These are phyloP conservation scores for Daldinia concentrica DNA, from an alignment of 495 filamentous ascomycete genomes.

Conservation along the genomic window DNA sequence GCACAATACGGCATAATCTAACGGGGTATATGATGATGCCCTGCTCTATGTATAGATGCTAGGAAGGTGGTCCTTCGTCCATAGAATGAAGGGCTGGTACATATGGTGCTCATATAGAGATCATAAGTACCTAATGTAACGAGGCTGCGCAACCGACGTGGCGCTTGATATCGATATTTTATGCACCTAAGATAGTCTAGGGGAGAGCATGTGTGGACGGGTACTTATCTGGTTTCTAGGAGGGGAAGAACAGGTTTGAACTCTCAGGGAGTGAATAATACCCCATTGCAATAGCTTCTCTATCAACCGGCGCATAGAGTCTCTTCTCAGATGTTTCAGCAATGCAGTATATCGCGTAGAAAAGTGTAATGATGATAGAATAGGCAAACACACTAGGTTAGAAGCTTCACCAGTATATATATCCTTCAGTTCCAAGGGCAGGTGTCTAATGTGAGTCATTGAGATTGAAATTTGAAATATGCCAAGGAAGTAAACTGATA, in stretches of 20 bases:
- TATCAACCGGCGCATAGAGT: conserved; percentile 24
- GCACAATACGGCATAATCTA: neutral
- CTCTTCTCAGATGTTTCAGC: neutral
- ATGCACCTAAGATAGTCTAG: conserved; percentile 1
- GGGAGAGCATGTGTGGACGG: neutral
- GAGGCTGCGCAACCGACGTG: neutral
- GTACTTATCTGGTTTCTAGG: conserved; percentile 16
- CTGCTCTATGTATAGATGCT: neutral
- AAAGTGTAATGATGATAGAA: neutral
- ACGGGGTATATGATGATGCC: neutral
- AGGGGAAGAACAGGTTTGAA: conserved; percentile 31
- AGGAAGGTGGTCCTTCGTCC: neutral
- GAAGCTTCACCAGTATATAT: neutral
- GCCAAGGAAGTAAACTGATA: too few relatives aligned
- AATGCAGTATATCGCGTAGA: neutral
- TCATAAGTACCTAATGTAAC: conserved; percentile 5
- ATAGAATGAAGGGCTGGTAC: neutral
- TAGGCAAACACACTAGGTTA: neutral
- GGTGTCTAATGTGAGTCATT: neutral
- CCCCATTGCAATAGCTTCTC: conserved; percentile 40
- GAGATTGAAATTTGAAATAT: too few relatives aligned
- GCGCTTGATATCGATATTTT: conserved; percentile 9
- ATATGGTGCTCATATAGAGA: conserved; percentile 20
- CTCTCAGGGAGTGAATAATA: conserved; percentile 47
- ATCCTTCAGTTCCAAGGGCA: neutral